Conservation (phyloP, 208 protist species). For the Leishmania amazonensis region DNA sequence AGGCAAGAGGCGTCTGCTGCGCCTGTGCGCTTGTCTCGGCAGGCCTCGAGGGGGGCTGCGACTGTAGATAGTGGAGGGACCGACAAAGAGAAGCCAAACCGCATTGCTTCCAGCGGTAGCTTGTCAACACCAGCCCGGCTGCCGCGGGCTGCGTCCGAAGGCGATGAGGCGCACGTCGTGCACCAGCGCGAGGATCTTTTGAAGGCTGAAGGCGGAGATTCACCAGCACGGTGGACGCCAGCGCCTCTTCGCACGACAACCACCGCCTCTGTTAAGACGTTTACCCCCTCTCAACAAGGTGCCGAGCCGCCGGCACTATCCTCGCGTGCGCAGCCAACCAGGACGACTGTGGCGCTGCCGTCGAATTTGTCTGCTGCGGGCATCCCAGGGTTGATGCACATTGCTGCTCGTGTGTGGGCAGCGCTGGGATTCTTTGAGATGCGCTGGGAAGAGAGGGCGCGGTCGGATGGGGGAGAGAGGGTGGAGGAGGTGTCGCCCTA, state of each 20-base stretch:
- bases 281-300: background rate
- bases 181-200: background rate
- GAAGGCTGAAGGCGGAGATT: background rate
- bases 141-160: background rate
- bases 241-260: background rate
- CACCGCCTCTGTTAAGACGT: background rate
- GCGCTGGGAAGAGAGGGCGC: conserved; percentile 9
- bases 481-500: background rate
- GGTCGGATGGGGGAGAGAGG: background rate
- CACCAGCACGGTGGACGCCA: background rate
- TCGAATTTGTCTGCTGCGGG: conserved; percentile 24
- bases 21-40: background rate
- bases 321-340: background rate
- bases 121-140: background rate
- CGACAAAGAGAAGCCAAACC: background rate
- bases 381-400: conserved; percentile 38
- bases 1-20: background rate
- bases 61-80: background rate
- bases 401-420: conserved; percentile 49
- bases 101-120: background rate
- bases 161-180: background rate
- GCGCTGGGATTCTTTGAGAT: conserved; percentile 55
- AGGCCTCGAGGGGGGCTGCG: background rate
- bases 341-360: conserved; percentile 18
- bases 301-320: background rate